Base-by-base conservation (phyloP, 768 basidiomycete genomes). In the Hygrocybe coccinea region DNA sequence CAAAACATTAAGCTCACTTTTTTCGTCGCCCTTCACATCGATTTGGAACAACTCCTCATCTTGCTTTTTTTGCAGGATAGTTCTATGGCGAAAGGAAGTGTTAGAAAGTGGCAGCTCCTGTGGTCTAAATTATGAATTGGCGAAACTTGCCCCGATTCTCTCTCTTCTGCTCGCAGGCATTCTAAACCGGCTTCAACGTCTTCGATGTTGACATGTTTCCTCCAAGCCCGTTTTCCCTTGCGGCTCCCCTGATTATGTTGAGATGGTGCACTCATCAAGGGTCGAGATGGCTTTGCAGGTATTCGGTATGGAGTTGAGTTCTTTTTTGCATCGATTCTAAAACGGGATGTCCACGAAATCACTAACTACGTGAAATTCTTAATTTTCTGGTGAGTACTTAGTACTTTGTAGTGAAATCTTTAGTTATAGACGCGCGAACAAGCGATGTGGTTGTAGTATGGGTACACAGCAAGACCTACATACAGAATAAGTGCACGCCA, bases 191-290 rank as follows among this genome's bases (percentile, higher is more conserved):
- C 71, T 50, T 68, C 69, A 17, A 94, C 84, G 49, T 84, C 84
- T 22, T 82, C 80, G 49, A 95, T 79, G 67, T 95, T 85, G 51
- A 95, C 85, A 69, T 97, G 91, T 74, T 97, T 95, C 67, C 94
- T 73, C 94, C 94, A 95, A 46, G 93, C 84, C 54, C 82, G 83
- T 69, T 95, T 95, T n/a, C 92, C 91, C 69, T 92, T 95, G 55
- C 93, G 75, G 62, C 86, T 89, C 0, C 83, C 69, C 68, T 95
- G 92, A 19, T 70, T 78, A 50, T 75, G 79, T 56, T 87, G 83
- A 1, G 82, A 75, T 0, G 84, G 83, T 0, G 84, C 85, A 3
- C 84, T 84, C 12, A 78, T 54, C 1, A 63, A 50, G 4, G 76
- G 72, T 6, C 19, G 25, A 14, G 29, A 8, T 34, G 21, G 8